phyloP scores from a whole-genome alignment of 2,329 filamentous ascomycete species.

The Exophiala sp. region DNA sequence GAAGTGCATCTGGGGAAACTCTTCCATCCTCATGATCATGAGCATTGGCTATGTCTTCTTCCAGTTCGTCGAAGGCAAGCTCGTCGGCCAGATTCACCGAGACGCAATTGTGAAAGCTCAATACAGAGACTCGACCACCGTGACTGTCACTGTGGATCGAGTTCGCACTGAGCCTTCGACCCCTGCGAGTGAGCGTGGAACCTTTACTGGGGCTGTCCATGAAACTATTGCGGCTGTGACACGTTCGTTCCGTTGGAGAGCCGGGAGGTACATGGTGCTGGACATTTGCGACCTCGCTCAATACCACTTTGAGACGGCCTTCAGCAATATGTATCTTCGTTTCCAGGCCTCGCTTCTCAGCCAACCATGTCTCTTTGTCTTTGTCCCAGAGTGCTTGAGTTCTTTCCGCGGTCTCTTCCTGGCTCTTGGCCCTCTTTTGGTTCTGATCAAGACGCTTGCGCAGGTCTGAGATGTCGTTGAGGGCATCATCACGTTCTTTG shows the following conservation, averaged over 20 bases:
- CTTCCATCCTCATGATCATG: conserved; percentile 69
- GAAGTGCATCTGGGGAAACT: conserved; percentile 43
- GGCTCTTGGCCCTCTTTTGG: conserved; percentile 72
- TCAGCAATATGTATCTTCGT: conserved; percentile 87
- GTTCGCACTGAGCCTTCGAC: conserved; percentile 58
- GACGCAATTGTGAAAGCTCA: conserved; percentile 55
- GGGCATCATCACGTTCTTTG: conserved; percentile 79
- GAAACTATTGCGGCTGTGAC: conserved; percentile 26
- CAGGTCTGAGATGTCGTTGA: conserved; percentile 67
- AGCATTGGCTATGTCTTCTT: conserved; percentile 55
- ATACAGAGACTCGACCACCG: conserved; percentile 68
- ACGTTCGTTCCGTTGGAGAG: conserved; percentile 23
- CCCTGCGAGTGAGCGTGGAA: conserved; percentile 33
- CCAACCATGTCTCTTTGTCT: conserved; percentile 81
- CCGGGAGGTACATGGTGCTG: conserved; percentile 32
- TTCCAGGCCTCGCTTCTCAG: conserved; percentile 77
- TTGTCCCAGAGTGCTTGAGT: conserved; percentile 76
- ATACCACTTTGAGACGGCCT: conserved; percentile 72
- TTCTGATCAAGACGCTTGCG: conserved; percentile 71
- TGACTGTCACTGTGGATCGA: conserved; percentile 50
- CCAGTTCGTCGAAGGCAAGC: conserved; percentile 79
- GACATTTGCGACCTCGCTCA: conserved; percentile 70
- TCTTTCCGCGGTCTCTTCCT: conserved; percentile 78
- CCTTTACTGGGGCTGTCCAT: conserved; percentile 27
- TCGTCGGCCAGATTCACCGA: conserved; percentile 82